Evolutionary conservation across 2,329 filamentous ascomycete genomes (phyloP).

Genomic region (Aspergillus sp.): DNA sequence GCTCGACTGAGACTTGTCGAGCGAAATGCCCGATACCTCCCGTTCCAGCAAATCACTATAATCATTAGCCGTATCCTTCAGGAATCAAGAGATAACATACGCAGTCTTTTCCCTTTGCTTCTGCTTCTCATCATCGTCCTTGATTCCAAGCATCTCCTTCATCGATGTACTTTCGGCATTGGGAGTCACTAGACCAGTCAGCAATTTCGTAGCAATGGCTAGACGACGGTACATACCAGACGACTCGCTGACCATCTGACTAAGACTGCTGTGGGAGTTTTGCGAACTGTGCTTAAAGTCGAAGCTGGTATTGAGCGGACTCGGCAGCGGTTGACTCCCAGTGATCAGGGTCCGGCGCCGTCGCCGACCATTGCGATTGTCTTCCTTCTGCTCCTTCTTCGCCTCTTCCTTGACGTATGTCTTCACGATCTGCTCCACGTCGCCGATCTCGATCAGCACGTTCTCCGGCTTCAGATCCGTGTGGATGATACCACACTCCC

Average conservation of each 20-base stretch:
- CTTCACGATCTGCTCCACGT: slow-evolving; percentile 98
- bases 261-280: slow-evolving; percentile 72
- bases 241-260: slow-evolving; percentile 76
- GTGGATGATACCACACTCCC: slow-evolving; percentile 98
- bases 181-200: slow-evolving; percentile 28
- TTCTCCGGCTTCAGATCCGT: slow-evolving; percentile 98
- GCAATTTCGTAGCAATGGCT: slow-evolving; percentile 34
- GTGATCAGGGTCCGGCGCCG: slow-evolving; percentile 92
- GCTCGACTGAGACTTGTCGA: slow-evolving; percentile 66
- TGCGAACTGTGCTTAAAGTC: slow-evolving; percentile 66
- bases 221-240: slow-evolving; percentile 57
- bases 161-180: slow-evolving; percentile 55
- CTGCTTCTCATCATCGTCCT: slow-evolving; percentile 66
- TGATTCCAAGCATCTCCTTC: slow-evolving; percentile 54
- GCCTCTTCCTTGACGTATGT: slow-evolving; percentile 79
- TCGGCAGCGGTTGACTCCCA: slow-evolving; percentile 92
- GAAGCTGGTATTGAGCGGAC: slow-evolving; percentile 89
- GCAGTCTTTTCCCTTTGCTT: slow-evolving; percentile 90
- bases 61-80: slow-evolving; percentile 1
- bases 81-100: slow-evolving; percentile 57
- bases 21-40: slow-evolving; percentile 91
- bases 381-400: slow-evolving; percentile 74
- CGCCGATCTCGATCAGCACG: slow-evolving; percentile 96
- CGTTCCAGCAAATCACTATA: slow-evolving; percentile 80
- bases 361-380: slow-evolving; percentile 86